Percentiles rank a stretch among this genome's conserved stretches.
Evolutionary conservation across 1,284 basidiomycete species (phyloP).

Genomic region (Prillingera fragicola): DNA sequence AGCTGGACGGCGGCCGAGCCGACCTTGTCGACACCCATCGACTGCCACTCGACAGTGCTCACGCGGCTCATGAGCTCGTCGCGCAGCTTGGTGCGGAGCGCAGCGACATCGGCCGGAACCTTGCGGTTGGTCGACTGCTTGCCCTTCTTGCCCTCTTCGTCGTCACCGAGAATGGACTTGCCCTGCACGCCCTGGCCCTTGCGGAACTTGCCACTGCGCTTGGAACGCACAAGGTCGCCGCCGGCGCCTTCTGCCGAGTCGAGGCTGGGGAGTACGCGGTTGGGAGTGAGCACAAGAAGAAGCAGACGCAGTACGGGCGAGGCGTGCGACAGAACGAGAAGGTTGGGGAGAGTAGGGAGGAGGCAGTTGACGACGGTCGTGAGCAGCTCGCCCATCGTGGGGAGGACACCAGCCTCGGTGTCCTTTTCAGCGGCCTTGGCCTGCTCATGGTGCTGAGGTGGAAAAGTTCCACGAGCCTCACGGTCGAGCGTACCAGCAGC

Average conservation of each 20-base stretch:
- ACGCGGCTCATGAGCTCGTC: slow-evolving; percentile 55
- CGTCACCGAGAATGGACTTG: slow-evolving; percentile 44
- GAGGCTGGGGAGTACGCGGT: slow-evolving; percentile 50
- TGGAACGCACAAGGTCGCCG: slow-evolving; percentile 40
- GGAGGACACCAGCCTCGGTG: slow-evolving; percentile 56
- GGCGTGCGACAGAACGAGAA: slow-evolving; percentile 75
- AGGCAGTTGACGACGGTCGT: slow-evolving; percentile 12
- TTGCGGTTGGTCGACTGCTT: slow-evolving; percentile 37
- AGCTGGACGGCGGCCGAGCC: slow-evolving; percentile 79
- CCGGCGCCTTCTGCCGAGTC: slow-evolving; percentile 29
- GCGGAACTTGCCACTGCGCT: slow-evolving; percentile 44
- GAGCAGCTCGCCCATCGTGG: slow-evolving; percentile 57
- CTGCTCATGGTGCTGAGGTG: slow-evolving; percentile 52
- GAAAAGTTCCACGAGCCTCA: slow-evolving; percentile 65
- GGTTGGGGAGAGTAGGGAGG: slow-evolving; percentile 56
- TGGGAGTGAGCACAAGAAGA: slow-evolving; percentile 61
- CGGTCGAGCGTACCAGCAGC: slow-evolving; percentile 68
- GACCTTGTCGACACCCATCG: slow-evolving; percentile 71
- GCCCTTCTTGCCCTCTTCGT: slow-evolving; percentile 18
- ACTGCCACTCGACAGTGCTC: slow-evolving; percentile 68
- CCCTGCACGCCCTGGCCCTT: slow-evolving; percentile 43
- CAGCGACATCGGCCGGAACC: slow-evolving; percentile 10
- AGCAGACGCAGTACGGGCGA: slow-evolving; percentile 80
- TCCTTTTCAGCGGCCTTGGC: slow-evolving; percentile 14
- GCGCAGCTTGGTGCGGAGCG: slow-evolving; percentile 49